phyloP scores from a whole-genome alignment of 2,329 filamentous ascomycete species.

The Microsporum canis region DNA sequence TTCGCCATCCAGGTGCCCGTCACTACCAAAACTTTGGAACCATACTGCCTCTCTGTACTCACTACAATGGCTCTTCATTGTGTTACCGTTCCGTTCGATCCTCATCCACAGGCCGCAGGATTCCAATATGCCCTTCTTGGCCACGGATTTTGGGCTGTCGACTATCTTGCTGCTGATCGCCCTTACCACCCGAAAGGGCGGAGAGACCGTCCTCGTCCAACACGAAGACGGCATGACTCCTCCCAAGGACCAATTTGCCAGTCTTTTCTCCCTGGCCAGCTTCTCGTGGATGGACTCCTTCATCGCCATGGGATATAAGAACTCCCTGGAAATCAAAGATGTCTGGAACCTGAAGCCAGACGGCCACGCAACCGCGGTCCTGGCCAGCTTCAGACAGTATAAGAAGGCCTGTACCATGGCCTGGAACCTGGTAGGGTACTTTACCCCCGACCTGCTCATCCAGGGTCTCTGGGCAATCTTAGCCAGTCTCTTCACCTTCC shows the following conservation, averaged over 20 bases:
- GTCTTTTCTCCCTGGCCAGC: conserved; percentile 73
- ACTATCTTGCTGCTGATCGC: conserved; percentile 65
- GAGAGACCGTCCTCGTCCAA: conserved; percentile 76
- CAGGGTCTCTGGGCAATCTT: conserved; percentile 74
- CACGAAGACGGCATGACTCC: conserved; percentile 83
- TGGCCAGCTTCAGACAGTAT: conserved; percentile 71
- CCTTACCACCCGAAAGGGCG: conserved; percentile 76
- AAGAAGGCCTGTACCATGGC: conserved; percentile 71
- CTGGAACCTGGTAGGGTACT: conserved; percentile 73
- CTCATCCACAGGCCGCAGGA: conserved; percentile 63
- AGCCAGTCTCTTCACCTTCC: conserved; percentile 74
- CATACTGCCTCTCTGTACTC: conserved; percentile 81
- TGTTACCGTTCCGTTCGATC: conserved; percentile 73
- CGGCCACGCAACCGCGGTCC: conserved; percentile 73
- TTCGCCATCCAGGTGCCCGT: conserved; percentile 49
- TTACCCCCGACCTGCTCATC: conserved; percentile 60
- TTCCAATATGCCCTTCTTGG: conserved; percentile 52
- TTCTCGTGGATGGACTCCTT: conserved; percentile 88
- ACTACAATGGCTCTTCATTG: conserved; percentile 64
- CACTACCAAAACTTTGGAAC: conserved; percentile 71
- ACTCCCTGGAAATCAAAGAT: conserved; percentile 67
- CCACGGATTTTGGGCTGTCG: conserved; percentile 62
- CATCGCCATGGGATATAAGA: conserved; percentile 77
- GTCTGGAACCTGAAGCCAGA: conserved; percentile 86
- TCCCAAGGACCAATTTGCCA: conserved; percentile 75